Evolutionary conservation across 768 basidiomycete species (phyloP).

Genomic region (Chalciporus piperatus): DNA sequence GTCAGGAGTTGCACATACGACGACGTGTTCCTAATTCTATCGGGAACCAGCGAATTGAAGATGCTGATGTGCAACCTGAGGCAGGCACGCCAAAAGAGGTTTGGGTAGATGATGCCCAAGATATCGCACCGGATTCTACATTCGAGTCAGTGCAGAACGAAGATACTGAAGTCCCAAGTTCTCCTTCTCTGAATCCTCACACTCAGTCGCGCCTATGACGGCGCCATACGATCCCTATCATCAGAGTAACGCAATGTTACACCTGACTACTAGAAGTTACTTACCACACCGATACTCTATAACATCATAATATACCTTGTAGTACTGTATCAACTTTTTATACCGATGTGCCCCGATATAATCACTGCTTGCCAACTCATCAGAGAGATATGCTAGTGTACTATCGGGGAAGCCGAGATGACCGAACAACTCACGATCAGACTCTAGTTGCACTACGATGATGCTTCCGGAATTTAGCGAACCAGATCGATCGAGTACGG

Average conservation of each 20-base stretch:
- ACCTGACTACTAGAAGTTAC: not conserved
- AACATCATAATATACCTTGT: constrained; percentile 7
- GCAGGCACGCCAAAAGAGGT: not conserved
- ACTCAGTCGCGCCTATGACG: constrained; percentile 4
- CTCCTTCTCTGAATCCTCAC: not conserved
- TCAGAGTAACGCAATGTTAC: not conserved
- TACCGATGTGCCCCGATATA: not conserved
- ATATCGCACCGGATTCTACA: not conserved
- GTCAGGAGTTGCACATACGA: constrained; percentile 2
- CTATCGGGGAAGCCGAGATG: too few species aligned
- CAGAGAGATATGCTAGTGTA: too few species aligned
- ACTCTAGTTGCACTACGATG: too few species aligned
- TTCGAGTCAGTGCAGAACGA: not conserved
- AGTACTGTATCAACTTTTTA: not conserved
- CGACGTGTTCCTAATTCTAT: not conserved
- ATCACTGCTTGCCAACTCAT: too few species aligned
- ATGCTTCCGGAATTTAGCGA: too few species aligned
- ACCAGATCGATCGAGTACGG: too few species aligned
- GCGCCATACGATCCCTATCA: not conserved
- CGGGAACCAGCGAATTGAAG: not conserved
- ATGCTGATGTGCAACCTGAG: not conserved
- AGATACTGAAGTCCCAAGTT: not conserved
- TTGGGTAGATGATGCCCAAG: not conserved
- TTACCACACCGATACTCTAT: not conserved
- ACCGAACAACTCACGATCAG: too few species aligned